Evolutionary conservation across 192 early-diverging fungal genomes (phyloP), one percentile per base, ranked within the genome.

Genomic region (Rhizoclosmatium sp.): DNA sequence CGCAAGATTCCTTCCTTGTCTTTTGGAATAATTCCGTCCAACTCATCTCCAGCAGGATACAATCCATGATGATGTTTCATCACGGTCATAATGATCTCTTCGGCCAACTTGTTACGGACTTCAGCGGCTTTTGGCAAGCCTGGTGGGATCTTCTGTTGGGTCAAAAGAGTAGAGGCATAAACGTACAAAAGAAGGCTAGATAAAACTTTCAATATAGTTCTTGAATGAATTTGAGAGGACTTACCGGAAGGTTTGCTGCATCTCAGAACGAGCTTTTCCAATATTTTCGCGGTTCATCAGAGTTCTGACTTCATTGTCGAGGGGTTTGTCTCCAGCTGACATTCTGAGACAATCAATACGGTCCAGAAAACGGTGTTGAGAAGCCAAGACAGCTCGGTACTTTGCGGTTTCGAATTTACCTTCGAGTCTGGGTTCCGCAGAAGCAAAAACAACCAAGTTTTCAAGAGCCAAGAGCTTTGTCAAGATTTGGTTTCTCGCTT

Each of bases 11-110:
- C 40, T 4, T 23, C 42, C 42, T 59, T 72, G 40, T 59, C 56
- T n/a, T 16, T 7, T 21, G 71, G 71, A 48, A 72, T 72, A 23
- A 72, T 56, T n/a, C 71, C 71, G n/a, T 72, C 71, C 16, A 72
- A 41, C 51, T 48, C n/a, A 42, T 72, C 71, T n/a, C 19, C 10
- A 14, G 54, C 54, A 56, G 9, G 5, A 42, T 7, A 19, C 42
- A 21, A n/a, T 21, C 21, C 10, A 21, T 59, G 12, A 46, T 16
- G 16, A 31, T 72, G 71, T 21, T 49, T 51, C 51, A 72, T 16
- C 12, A 72, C 9, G 42, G 42, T 59, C 10, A 21, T 39, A 21
- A 72, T 39, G 21, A 72, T 59, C 4, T 16, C 47, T 14, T 9
- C 31, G 14, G 59, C 19, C 23, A 72, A 21, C 12, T 49, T 42